phyloP scores from a whole-genome alignment of 331 rosid species.

The Telfairia occidentalis region DNA sequence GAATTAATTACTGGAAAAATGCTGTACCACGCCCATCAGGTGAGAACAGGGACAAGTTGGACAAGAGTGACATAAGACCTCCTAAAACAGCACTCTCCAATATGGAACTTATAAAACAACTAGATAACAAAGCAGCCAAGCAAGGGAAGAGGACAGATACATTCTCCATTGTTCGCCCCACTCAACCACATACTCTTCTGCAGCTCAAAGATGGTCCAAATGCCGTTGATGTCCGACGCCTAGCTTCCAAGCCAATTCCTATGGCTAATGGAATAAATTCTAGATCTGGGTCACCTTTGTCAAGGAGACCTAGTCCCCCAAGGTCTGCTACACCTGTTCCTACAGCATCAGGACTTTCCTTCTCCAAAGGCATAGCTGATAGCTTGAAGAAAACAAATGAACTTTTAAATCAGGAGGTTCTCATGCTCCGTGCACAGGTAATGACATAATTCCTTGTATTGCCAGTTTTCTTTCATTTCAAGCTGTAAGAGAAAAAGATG shows the following conservation, averaged over 20 bases:
- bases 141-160: slow-evolving; percentile 86
- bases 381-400: slow-evolving; percentile 85
- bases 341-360: slow-evolving; percentile 84
- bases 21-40: slow-evolving; percentile 73
- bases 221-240: slow-evolving; percentile 54
- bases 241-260: slow-evolving; percentile 62
- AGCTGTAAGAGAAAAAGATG: neutral
- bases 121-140: slow-evolving; percentile 84
- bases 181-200: slow-evolving; percentile 62
- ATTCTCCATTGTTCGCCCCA: slow-evolving; percentile 65
- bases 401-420: slow-evolving; percentile 70
- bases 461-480: slow-evolving; percentile 1
- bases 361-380: slow-evolving; percentile 65
- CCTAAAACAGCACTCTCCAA: slow-evolving; percentile 72
- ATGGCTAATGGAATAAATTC: slow-evolving; percentile 65
- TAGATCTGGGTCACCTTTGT: slow-evolving; percentile 81
- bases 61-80: slow-evolving; percentile 61
- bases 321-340: slow-evolving; percentile 94
- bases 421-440: slow-evolving; percentile 70
- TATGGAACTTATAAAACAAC: slow-evolving; percentile 84
- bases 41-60: slow-evolving; percentile 89
- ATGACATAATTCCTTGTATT: slow-evolving; percentile 1
- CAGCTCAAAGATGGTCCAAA: slow-evolving; percentile 74
- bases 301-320: slow-evolving; percentile 81
- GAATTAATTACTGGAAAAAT: slow-evolving; percentile 43